phyloP scores from a whole-genome alignment of 352 stramenopile species.

The Lagenidium sp. region DNA sequence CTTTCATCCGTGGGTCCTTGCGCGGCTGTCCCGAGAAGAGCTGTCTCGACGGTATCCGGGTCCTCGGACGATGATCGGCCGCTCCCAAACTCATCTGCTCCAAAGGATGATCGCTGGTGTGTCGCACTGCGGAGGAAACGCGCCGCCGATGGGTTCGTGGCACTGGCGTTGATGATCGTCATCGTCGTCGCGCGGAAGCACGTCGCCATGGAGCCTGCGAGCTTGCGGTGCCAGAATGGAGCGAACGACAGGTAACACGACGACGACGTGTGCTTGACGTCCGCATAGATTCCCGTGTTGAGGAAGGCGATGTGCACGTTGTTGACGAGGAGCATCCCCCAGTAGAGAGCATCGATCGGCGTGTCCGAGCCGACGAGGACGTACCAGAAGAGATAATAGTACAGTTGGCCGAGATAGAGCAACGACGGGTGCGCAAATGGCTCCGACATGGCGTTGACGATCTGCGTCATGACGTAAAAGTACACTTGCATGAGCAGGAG shows the following conservation, averaged over 20 bases:
- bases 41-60: no score
- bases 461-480: constrained; percentile 75
- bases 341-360: constrained; percentile 75
- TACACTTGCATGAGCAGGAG: constrained; percentile 78
- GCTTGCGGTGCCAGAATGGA: neutral
- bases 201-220: constrained; percentile 46
- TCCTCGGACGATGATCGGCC: no score
- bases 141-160: no score
- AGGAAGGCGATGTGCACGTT: constrained; percentile 83
- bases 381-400: constrained; percentile 88
- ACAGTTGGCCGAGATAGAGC: constrained; percentile 78
- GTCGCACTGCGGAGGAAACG: no score
- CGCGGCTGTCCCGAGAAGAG: no score
- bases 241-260: constrained; percentile 22
- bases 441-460: constrained; percentile 77
- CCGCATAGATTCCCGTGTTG: constrained; percentile 81
- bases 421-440: constrained; percentile 74
- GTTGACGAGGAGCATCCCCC: constrained; percentile 76
- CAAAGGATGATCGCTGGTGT: no score
- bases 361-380: constrained; percentile 73
- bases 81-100: no score
- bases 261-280: constrained; percentile 61
- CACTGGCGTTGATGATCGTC: constrained; percentile 2
- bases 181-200: constrained; percentile 43
- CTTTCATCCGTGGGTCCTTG: no score